These are phyloP conservation scores for Onygenales sp. DNA, from an alignment of 2,329 filamentous ascomycete genomes.

Conservation along the genomic window DNA sequence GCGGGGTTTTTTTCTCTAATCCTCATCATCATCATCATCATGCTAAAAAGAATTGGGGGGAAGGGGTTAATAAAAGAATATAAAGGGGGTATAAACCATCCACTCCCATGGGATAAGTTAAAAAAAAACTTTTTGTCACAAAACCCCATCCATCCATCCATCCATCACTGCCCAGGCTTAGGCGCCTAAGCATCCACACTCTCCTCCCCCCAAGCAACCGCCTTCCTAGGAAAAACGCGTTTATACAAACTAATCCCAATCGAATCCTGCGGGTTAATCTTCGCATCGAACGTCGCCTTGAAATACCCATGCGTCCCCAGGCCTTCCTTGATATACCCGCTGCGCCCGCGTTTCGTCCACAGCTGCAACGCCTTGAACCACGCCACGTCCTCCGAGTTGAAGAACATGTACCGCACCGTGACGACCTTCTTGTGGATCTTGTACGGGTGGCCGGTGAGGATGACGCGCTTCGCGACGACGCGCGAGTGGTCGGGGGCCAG, in stretches of 20 bases:
- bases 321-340: slow-evolving; percentile 86
- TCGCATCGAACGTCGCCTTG: slow-evolving; percentile 94
- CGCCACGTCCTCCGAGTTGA: slow-evolving; percentile 85
- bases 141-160: neutral
- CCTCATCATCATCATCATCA: neutral
- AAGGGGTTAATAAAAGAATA: neutral
- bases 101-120: neutral
- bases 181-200: neutral
- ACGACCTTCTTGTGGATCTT: slow-evolving; percentile 98
- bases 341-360: slow-evolving; percentile 84
- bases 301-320: slow-evolving; percentile 98
- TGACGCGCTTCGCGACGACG: slow-evolving; percentile 85
- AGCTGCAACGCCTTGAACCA: slow-evolving; percentile 97
- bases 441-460: slow-evolving; percentile 91
- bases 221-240: slow-evolving; percentile 68
- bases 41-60: neutral
- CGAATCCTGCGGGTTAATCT: slow-evolving; percentile 91
- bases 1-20: neutral
- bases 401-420: slow-evolving; percentile 99
- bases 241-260: slow-evolving; percentile 87
- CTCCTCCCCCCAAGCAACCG: slow-evolving; percentile 38
- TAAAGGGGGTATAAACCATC: neutral
- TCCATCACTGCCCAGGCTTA: neutral
- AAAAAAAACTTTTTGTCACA: neutral
- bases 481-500: slow-evolving; percentile 64